Conservation (phyloP, 352 stramenopile species). For the Globisporangium parvum region DNA sequence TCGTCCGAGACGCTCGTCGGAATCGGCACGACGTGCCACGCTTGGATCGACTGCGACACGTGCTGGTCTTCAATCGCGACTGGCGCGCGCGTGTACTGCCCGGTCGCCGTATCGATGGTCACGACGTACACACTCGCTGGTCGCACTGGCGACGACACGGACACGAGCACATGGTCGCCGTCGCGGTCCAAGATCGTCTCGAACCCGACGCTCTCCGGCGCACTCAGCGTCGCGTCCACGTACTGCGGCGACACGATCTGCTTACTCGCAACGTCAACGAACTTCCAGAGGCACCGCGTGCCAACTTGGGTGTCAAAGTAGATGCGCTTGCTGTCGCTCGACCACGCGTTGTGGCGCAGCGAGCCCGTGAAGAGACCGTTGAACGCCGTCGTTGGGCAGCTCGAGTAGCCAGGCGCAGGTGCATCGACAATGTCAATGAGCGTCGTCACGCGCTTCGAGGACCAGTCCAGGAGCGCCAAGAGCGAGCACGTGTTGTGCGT, state of each 20-base stretch:
- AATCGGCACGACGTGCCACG: constrained; percentile 59
- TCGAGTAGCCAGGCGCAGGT: constrained; percentile 24
- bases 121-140: constrained; percentile 56
- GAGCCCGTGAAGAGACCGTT: constrained; percentile 64
- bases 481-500: constrained; percentile 76
- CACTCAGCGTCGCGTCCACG: constrained; percentile 23
- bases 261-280: constrained; percentile 48
- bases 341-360: constrained; percentile 50
- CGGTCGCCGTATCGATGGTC: constrained; percentile 33
- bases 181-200: constrained; percentile 53
- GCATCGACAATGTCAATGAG: constrained; percentile 62
- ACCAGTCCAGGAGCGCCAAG: constrained; percentile 58
- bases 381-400: constrained; percentile 42
- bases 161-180: constrained; percentile 35
- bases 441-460: constrained; percentile 46
- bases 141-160: constrained; percentile 44
- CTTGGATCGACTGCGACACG: constrained; percentile 31
- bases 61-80: constrained; percentile 46
- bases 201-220: constrained; percentile 18
- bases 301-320: constrained; percentile 71
- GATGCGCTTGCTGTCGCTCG: constrained; percentile 41
- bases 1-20: constrained; percentile 41
- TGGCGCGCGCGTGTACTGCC: constrained; percentile 26
- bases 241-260: constrained; percentile 43
- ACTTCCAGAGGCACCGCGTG: constrained; percentile 63